Evolutionary conservation across 2,329 filamentous ascomycete genomes (phyloP), one percentile per base, ranked within the genome.

Genomic region (Scedosporium minutisporum): DNA sequence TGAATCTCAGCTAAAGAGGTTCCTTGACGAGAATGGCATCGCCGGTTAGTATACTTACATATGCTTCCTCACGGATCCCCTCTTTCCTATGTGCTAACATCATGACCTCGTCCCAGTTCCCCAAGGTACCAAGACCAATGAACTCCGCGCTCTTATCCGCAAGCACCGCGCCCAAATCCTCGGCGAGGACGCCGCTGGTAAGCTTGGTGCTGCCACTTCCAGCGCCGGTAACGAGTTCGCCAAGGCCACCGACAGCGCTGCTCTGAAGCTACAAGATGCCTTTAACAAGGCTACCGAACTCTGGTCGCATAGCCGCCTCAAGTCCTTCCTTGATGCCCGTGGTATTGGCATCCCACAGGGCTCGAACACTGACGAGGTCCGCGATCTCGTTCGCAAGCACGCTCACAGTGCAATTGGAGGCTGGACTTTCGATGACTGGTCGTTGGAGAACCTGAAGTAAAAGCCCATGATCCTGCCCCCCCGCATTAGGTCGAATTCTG

Each of bases 11-110:
- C 82, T 99, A 73, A 97, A 97, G 82, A 88, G 91, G 66, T 97
- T 95, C 79, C 87, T 87, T 62, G 93, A 97, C 78, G 91, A 93
- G 82, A 95, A 97, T 69, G 86, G 86, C 63, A 89, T 99, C 71
- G 74, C 71, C 12, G 76, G 77, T 78, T 68, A 29, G 72, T 65
- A 4, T 3, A 18, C n/a, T n/a, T 12, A 25, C 2, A 25, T 23
- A 25, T 29, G 21, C 18, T 27, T 25, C 21, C 29, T 57, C 53
- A 6, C 51, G 1, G 10, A 3, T 48, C 16, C n/a, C 41, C 18
- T 21, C 44, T 23, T 57, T 57, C 2, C 21, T 6, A 7, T n/a
- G 0, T 2, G 9, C 14, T 5, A 23, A 14, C 21, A n/a, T 29
- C 14, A 27, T 58, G 4, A 46, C 41, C 57, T 44, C 21, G 4